Evolutionary conservation across 2,329 filamentous ascomycete species (phyloP).

Genomic region (Alternaria rosae): DNA sequence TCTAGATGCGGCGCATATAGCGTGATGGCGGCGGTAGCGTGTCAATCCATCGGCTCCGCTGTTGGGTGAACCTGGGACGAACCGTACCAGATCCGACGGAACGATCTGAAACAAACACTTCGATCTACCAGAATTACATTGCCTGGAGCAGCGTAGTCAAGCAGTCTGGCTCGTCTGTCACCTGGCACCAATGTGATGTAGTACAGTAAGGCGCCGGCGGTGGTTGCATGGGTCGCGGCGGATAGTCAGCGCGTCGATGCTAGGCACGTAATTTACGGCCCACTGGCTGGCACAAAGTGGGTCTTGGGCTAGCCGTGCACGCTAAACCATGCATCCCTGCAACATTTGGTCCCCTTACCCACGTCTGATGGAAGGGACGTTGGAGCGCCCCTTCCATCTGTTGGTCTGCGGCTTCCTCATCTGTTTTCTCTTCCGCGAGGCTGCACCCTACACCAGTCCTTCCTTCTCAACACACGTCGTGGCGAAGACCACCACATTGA

Average conservation of each 20-base stretch:
- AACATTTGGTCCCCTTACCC: slow-evolving; percentile 18
- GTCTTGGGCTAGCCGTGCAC: not conserved
- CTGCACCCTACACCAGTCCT: slow-evolving; percentile 20
- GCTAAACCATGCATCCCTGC: slow-evolving; percentile 1
- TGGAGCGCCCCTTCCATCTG: slow-evolving; percentile 34
- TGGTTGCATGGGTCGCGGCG: slow-evolving; percentile 8
- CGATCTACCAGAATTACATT: not conserved
- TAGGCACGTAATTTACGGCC: slow-evolving; percentile 25
- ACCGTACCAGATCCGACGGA: slow-evolving; percentile 26
- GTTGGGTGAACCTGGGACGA: slow-evolving; percentile 33
- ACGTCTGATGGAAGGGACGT: slow-evolving; percentile 29
- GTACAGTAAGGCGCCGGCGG: not conserved
- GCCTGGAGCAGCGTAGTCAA: not conserved
- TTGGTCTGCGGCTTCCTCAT: slow-evolving; percentile 32
- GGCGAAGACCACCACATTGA: slow-evolving; percentile 16
- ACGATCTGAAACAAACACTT: slow-evolving; percentile 8
- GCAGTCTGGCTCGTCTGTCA: not conserved
- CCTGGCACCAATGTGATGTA: not conserved
- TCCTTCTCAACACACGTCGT: slow-evolving; percentile 20
- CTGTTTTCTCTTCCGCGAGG: slow-evolving; percentile 29
- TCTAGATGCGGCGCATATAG: slow-evolving; percentile 26
- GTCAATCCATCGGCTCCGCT: slow-evolving; percentile 25
- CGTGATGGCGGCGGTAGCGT: slow-evolving; percentile 13
- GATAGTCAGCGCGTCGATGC: slow-evolving; percentile 19
- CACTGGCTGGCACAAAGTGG: slow-evolving; percentile 15